Base-by-base conservation (phyloP, 306 rosid species). In the Senna siamea region DNA sequence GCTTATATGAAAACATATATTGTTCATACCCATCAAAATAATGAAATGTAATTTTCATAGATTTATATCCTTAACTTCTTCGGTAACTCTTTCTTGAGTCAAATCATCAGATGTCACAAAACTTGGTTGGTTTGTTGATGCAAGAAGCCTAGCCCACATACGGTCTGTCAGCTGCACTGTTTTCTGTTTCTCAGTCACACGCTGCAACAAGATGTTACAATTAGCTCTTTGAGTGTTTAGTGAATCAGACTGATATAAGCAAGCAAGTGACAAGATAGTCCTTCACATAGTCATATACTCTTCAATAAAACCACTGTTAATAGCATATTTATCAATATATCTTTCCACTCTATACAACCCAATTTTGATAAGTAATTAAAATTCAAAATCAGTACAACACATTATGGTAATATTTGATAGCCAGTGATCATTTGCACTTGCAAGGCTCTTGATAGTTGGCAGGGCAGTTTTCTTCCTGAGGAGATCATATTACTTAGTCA, bases 101-200 rank as follows among this genome's bases (percentile, higher is more conserved):
- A 43, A 10, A 38, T 43, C 79, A 10, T 85, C 66, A 62, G 69
- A 46, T 15, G 72, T 69, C 74, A 87, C 38, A 76, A 94, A 94
- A 79, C 96, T 85, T 48, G 98, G 98, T 69, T 94, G 98, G 69
- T 94, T 91, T 14, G 96, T 94, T 0, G 98, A 94, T 60, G 89
- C 92, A 74, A 94, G 96, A 88, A 91, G 90, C 73, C 97, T 91
- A 64, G 95, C 98, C 97, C 98, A 94, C 96, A 91, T 88, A 75
- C 97, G 84, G 44, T 82, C 96, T 0, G 91, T 89, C 72, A 94
- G 75, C 75, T 57, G 35, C 14, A 91, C 95, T 5, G 83, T 91
- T 54, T 91, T 85, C 78, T 60, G 84, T 6, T 54, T 88, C 85
- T 91, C 97, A 0, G 97, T 91, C 79, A 94, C 98, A 44, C 89